Evolutionary conservation across 2,329 filamentous ascomycete genomes (phyloP), one percentile per base, ranked within the genome.

Genomic region (Trichophyton simii): DNA sequence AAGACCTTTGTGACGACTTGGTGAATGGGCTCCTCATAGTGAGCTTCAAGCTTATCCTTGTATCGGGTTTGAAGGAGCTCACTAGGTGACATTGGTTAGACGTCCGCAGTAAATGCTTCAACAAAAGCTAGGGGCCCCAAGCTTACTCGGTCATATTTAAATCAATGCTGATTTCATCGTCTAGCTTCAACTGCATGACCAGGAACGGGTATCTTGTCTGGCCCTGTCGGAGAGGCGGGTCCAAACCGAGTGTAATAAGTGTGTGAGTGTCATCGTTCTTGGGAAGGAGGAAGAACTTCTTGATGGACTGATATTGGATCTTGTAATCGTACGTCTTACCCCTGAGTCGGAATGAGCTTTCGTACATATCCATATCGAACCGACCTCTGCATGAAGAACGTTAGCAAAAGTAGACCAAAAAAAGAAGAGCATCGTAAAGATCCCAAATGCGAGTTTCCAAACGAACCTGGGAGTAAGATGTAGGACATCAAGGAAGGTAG

Each of bases 241-340:
- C 94, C 41, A 99, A 81, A 60, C 95, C 94, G 66, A 99, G 87
- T 65, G 90, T 92, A 66, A 99, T 89, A 79, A 99, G 87, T 67
- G 88, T 91, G 73, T 99, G 94, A 68, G 94, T 84, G 67, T 99
- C 94, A 73, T 99, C 94, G n/a, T 94, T 94, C 78, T 99, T 99
- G 57, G 94, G 94, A 4, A 99, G 84, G 34, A 97, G 83, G 86
- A 99, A 96, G 73, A 97, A 97, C 75, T 97, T 97, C 81, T 99
- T 99, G 77, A 97, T 91, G 58, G 87, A 85, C 62, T 96, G 89
- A 76, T 96, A 99, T 74, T 96, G 91, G 67, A 99, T 97, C 83
- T 99, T 99, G 84, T 99, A 99, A 79, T 99, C 95, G 80, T 99
- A 99, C 25, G 94, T 99, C 79, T 99, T 99, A 70, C 94, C 94